A percentile compares a stretch with the other conserved stretches of the same genome.
Conservation (phyloP, 208 protist species). For the Leishmania aethiopica region DNA sequence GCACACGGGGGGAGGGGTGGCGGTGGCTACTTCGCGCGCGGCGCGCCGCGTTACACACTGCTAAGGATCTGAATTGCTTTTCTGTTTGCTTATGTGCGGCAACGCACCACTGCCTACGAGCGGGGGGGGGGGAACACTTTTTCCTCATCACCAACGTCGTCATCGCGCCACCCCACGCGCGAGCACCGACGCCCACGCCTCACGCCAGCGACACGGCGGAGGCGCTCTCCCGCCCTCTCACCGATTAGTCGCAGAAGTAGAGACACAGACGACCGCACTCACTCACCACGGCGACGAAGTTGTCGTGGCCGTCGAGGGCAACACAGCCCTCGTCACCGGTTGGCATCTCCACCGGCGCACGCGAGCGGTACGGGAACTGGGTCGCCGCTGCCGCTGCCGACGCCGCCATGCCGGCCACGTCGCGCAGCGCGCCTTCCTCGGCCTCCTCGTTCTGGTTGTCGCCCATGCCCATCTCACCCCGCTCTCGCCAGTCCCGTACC, state of each 20-base stretch:
- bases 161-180: neutral
- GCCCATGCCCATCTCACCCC: constrained; percentile 11
- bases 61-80: neutral
- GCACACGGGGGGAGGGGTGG: too few species aligned
- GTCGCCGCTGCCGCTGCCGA: constrained; percentile 13
- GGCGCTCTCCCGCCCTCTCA: neutral
- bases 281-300: constrained; percentile 49
- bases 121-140: neutral
- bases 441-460: constrained; percentile 13
- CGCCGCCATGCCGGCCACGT: constrained; percentile 22
- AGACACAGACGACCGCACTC: constrained; percentile 38
- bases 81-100: neutral
- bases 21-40: too few species aligned
- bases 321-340: constrained; percentile 36
- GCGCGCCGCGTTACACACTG: neutral
- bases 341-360: constrained; percentile 13
- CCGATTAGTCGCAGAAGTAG: constrained; percentile 39
- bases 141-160: neutral
- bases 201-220: neutral
- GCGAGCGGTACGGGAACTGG: constrained; percentile 23
- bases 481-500: constrained; percentile 53
- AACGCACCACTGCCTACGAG: neutral
- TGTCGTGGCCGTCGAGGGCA: constrained; percentile 50
- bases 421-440: constrained; percentile 15
- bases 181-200: neutral